Evolutionary conservation across 2,329 filamentous ascomycete species (phyloP), one percentile per base, ranked within the genome.

Genomic region (Metarhizium humberi): DNA sequence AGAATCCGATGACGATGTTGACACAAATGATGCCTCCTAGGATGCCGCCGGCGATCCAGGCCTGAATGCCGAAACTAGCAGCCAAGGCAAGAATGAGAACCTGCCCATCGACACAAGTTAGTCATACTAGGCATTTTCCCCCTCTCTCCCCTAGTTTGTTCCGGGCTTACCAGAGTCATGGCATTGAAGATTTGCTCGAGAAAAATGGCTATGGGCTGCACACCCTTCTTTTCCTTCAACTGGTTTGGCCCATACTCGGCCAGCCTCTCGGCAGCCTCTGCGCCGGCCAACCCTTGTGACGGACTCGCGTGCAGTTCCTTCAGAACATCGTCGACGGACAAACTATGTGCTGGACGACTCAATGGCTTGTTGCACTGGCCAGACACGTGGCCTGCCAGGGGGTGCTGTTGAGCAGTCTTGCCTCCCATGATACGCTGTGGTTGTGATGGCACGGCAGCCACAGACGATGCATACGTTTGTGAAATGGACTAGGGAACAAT

Each of bases 11-110:
- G 57, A 76, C 60, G 14, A 53, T 38, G 32, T 53, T 48, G 29
- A 53, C 29, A 11, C 47, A 18, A 58, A 80, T 79, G 58, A 80
- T 75, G 57, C 73, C 75, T 50, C 73, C 70, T 54, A 79, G 72
- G 51, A 80, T 72, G 50, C 68, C 71, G 50, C 76, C 78, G 67
- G 81, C 78, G 57, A 77, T 76, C 64, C 73, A 79, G 56, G 77
- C 77, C 60, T 73, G 63, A 57, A 76, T 79, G 53, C 74, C 77
- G 60, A 75, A 79, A 54, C 65, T 69, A 38, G 72, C 71, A 56
- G 75, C 81, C 78, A 85, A 82, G 58, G 81, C 81, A 57, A 85
- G 78, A 53, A 85, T 67, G 53, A 86, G 74, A 51, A 82, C 62
- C 62, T 66, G 45, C n/a, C 2, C 10, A 14, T 7, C 20, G 36